Conservation (phyloP, 306 rosid genomes). For the Alnus glutinosa region DNA sequence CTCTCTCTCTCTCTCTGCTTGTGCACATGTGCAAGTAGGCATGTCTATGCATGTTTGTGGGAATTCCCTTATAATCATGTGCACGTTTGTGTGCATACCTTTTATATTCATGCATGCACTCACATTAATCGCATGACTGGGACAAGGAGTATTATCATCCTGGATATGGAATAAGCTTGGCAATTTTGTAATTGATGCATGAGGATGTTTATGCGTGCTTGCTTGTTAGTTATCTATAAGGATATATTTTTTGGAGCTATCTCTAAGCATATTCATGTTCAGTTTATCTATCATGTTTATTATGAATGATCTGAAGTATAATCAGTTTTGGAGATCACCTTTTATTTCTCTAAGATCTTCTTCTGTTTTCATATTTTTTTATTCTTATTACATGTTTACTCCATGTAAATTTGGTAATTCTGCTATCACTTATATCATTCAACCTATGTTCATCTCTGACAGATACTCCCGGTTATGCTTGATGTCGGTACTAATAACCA, state of each 20-base stretch:
- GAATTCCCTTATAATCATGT: constrained; percentile 1
- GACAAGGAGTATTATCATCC: neutral
- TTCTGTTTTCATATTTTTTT: neutral
- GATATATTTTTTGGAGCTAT: neutral
- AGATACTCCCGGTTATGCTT: constrained; percentile 97
- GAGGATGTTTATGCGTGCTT: neutral
- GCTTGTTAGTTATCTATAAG: neutral
- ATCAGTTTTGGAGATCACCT: constrained; percentile 17
- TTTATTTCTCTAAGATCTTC: neutral
- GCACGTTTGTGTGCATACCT: neutral
- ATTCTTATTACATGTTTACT: neutral
- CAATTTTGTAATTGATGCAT: neutral
- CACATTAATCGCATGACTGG: neutral
- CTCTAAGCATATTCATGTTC: neutral
- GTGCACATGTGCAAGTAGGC: constrained; percentile 1
- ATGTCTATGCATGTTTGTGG: constrained; percentile 15
- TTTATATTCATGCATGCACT: neutral
- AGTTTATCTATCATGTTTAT: constrained; percentile 8
- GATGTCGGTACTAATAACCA: constrained; percentile 97
- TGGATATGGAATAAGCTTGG: neutral
- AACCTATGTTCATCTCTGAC: constrained; percentile 36
- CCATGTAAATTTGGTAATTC: constrained; percentile 8
- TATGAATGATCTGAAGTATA: constrained; percentile 7
- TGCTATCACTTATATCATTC: constrained; percentile 22
- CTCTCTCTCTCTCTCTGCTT: constrained; percentile 12